phyloP scores from a whole-genome alignment of 2,329 filamentous ascomycete genomes.

The Huntiella omanensis region DNA sequence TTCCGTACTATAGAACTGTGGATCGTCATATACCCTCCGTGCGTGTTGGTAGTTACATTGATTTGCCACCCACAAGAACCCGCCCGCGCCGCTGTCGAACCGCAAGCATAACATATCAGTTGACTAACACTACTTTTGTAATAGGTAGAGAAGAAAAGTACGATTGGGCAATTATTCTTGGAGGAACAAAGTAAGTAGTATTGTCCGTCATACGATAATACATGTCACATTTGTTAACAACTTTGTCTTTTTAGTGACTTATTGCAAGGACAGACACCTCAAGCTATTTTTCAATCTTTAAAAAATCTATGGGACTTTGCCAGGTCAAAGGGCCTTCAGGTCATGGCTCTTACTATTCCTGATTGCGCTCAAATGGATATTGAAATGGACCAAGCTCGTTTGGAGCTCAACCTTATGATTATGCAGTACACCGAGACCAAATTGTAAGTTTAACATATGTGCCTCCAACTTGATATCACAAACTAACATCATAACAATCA shows the following conservation, averaged over 20 bases:
- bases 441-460: conserved; percentile 23
- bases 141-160: conserved; percentile 17
- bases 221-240: neutral
- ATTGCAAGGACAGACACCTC: conserved; percentile 19
- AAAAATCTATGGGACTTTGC: conserved; percentile 31
- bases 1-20: too few relatives aligned
- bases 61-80: neutral
- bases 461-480: neutral
- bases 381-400: conserved; percentile 14
- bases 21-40: too few relatives aligned
- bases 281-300: conserved; percentile 30
- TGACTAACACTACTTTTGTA: too few relatives aligned
- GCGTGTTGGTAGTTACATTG: too few relatives aligned
- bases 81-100: neutral
- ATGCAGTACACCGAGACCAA: conserved; percentile 26
- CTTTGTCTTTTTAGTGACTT: conserved; percentile 26
- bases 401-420: conserved; percentile 28
- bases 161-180: conserved; percentile 45
- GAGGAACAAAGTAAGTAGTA: conserved; percentile 38
- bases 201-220: too few relatives aligned
- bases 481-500: conserved; percentile 14
- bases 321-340: conserved; percentile 29
- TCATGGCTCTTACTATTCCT: conserved; percentile 45
- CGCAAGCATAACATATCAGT: neutral
- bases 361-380: conserved; percentile 24